These are phyloP conservation scores for Acanthamoeba quina DNA, from an alignment of 208 protist species.

Conservation along the genomic window DNA sequence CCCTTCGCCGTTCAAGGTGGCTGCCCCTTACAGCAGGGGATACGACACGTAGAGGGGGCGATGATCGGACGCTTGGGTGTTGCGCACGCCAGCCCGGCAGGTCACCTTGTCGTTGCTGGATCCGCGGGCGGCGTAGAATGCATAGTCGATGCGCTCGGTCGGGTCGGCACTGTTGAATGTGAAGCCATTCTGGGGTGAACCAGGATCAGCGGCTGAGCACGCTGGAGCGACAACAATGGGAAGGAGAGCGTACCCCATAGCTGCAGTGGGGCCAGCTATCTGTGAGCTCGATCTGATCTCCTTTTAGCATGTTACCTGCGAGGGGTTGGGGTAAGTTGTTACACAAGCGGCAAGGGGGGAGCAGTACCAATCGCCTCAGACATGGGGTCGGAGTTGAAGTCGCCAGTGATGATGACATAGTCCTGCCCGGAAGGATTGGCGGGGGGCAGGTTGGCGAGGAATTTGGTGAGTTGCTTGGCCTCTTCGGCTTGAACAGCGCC, in stretches of 20 bases:
- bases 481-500: conserved; percentile 38
- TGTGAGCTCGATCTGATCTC: neutral
- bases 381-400: conserved; percentile 16
- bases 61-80: conserved; percentile 48
- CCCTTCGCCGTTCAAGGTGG: too few relatives aligned
- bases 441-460: neutral
- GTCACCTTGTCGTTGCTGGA: neutral
- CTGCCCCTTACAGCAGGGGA: neutral
- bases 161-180: conserved; percentile 46
- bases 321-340: neutral
- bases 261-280: conserved; percentile 18
- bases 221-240: neutral
- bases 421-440: conserved; percentile 20
- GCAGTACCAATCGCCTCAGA: conserved; percentile 28
- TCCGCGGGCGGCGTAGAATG: neutral
- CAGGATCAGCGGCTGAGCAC: too few relatives aligned
- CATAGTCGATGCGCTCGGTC: conserved; percentile 31
- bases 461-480: conserved; percentile 11
- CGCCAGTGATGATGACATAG: conserved; percentile 11
- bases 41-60: neutral
- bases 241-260: neutral
- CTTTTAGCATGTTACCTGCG: neutral
- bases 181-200: neutral
- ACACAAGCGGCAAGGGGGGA: neutral
- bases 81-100: neutral